A percentile compares a stretch with the other conserved stretches of the same genome.
These are phyloP conservation scores for Dipodascus geniculatus DNA, from an alignment of 805 yeast species.

Conservation along the genomic window DNA sequence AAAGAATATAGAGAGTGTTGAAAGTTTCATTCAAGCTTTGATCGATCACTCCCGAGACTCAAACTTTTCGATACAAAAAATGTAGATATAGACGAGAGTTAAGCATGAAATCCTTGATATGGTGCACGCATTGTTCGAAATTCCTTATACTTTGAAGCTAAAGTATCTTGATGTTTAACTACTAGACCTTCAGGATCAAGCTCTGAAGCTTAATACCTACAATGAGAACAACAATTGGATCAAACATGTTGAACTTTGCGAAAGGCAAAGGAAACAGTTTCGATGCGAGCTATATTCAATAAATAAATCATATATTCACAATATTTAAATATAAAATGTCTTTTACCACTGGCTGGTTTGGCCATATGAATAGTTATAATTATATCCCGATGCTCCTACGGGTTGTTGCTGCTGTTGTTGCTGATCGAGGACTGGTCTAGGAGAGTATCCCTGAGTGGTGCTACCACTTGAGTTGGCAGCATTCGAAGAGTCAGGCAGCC, in stretches of 20 bases:
- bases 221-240: not conserved
- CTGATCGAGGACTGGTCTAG: not conserved
- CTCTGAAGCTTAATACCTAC: not conserved
- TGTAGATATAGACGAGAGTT: not conserved
- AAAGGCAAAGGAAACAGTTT: not conserved
- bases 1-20: too few species aligned
- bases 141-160: not conserved
- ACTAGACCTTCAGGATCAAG: not conserved
- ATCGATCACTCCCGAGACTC: not conserved
- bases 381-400: not conserved
- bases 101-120: not conserved
- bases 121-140: not conserved
- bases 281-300: not conserved
- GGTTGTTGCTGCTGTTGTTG: constrained; percentile 1
- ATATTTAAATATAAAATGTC: not conserved
- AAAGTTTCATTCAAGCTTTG: not conserved
- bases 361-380: not conserved
- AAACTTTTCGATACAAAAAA: not conserved
- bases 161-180: not conserved
- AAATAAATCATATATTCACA: not conserved
- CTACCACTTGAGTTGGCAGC: not conserved
- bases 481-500: constrained; percentile 10
- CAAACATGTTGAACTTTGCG: not conserved
- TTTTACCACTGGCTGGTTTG: not conserved
- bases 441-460: not conserved